Conservation (phyloP, 192 early-diverging fungal species). For the Gryganskiella cystojenkinii region DNA sequence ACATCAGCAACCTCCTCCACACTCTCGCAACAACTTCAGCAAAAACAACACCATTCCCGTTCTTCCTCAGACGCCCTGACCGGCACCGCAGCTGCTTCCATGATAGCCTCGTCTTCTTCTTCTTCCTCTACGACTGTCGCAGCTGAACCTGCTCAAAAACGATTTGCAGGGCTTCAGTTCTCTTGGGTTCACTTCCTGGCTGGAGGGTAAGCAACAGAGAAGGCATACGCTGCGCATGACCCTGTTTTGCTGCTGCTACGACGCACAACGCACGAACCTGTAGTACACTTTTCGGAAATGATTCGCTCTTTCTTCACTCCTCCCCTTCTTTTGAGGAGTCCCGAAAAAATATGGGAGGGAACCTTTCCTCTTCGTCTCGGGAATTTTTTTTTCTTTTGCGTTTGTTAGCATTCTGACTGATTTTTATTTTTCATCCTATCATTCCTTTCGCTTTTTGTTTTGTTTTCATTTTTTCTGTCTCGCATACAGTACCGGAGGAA, state of each 20-base stretch:
- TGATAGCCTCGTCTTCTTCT: slow-evolving; percentile 4
- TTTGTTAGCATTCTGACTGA: not conserved
- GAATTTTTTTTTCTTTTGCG: not conserved
- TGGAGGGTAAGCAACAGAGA: slow-evolving; percentile 77
- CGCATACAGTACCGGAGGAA: slow-evolving; percentile 69
- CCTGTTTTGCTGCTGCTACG: not conserved
- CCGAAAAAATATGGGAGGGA: not conserved
- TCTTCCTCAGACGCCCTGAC: not conserved
- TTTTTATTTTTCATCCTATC: not conserved
- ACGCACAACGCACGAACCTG: no score
- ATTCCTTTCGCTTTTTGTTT: not conserved
- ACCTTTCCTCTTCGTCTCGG: not conserved
- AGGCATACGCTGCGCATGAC: not conserved
- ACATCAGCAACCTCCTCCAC: slow-evolving; percentile 41
- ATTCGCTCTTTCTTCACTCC: no score
- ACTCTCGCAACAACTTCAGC: slow-evolving; percentile 21
- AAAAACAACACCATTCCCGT: not conserved
- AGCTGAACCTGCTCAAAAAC: slow-evolving; percentile 15
- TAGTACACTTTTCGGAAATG: no score
- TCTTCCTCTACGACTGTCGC: not conserved
- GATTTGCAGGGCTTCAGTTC: slow-evolving; percentile 40
- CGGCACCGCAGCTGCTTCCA: not conserved
- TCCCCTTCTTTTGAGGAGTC: not conserved
- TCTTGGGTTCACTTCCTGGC: slow-evolving; percentile 71
- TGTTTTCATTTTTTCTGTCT: not conserved